These are phyloP conservation scores for Cryphonectria parasitica DNA, from an alignment of 2,329 filamentous ascomycete genomes.

Conservation along the genomic window DNA sequence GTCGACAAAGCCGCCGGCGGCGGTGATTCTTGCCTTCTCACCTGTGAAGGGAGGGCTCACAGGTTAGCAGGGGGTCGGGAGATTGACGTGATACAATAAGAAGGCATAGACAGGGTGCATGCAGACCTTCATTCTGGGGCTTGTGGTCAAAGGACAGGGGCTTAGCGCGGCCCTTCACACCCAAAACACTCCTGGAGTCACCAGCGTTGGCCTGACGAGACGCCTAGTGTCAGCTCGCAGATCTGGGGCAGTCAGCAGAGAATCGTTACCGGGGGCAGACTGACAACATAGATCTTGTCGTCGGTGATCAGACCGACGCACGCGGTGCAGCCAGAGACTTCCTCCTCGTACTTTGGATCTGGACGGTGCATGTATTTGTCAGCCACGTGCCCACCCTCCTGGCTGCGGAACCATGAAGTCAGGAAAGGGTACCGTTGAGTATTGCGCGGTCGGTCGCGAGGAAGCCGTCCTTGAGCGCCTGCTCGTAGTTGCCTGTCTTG, in stretches of 20 bases:
- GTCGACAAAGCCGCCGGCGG: constrained; percentile 96
- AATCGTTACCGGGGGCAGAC: constrained; percentile 46
- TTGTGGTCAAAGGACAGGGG: constrained; percentile 99
- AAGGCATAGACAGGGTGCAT: neutral
- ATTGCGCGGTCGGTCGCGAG: constrained; percentile 95
- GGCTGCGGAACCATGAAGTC: neutral
- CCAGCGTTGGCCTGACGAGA: constrained; percentile 84
- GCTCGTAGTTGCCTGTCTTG: constrained; percentile 87
- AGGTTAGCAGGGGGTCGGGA: constrained; percentile 27
- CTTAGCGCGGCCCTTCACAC: constrained; percentile 96
- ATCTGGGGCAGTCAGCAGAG: constrained; percentile 23
- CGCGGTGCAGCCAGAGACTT: constrained; percentile 96
- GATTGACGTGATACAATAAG: neutral
- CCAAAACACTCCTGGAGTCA: constrained; percentile 91
- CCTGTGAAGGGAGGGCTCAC: constrained; percentile 54
- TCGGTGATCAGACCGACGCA: constrained; percentile 87
- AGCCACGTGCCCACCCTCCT: constrained; percentile 20
- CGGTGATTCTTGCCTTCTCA: constrained; percentile 94
- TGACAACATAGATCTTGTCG: constrained; percentile 92
- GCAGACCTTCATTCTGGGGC: constrained; percentile 90
- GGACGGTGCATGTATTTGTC: constrained; percentile 30
- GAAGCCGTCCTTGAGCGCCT: constrained; percentile 96
- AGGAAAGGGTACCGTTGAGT: constrained; percentile 74
- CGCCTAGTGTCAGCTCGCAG: constrained; percentile 30
- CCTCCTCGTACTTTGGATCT: constrained; percentile 97